Evolutionary conservation across 441 rosid species (phyloP), one percentile per base, ranked within the genome.

Genomic region (Hura crepitans): DNA sequence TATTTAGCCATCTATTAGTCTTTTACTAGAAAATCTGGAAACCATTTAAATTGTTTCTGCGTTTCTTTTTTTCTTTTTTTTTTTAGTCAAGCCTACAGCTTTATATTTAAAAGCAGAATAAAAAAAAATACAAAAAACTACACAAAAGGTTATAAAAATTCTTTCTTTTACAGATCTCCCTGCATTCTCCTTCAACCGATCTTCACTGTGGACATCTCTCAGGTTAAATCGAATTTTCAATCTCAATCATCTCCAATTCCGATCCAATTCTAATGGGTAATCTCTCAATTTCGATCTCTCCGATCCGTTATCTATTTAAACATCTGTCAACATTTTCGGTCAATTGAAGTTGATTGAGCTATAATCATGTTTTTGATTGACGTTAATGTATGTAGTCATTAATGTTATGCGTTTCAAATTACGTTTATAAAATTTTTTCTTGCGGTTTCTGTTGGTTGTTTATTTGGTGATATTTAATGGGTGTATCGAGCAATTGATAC

Each of bases 261-360:
- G 75, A 70, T 74, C 72, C 57, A 66, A 37, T 31, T 20, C 70
- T 55, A 62, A 78, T 78, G 81, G 78, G 81, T 78, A 78, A 61
- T 67, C 66, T 62, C 51, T 74, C 70, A 27, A 46, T 64, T 64
- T 72, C 68, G 13, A 31, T 65, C n/a, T 63, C 61, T 49, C 23
- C 49, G 55, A 60, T 61, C 49, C 42, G 6, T 33, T 67, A 20
- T 37, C 5, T 35, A 7, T 46, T 4, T 30, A 6, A 18, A 17
- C 60, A 28, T 71, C 35, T 62, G 23, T 42, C 31, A 3, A 3
- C 61, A 2, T 9, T 65, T 35, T 25, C 42, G 3, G 27, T 45
- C 2, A 56, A 27, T 49, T 53, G 20, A 62, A 69, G 65, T 58
- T 46, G 15, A 47, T 17, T 62, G 45, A 12, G 14, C 31, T 22